These are phyloP conservation scores for Nymphaea colorata DNA, from an alignment of 164 flowering plant species.

Conservation along the genomic window DNA sequence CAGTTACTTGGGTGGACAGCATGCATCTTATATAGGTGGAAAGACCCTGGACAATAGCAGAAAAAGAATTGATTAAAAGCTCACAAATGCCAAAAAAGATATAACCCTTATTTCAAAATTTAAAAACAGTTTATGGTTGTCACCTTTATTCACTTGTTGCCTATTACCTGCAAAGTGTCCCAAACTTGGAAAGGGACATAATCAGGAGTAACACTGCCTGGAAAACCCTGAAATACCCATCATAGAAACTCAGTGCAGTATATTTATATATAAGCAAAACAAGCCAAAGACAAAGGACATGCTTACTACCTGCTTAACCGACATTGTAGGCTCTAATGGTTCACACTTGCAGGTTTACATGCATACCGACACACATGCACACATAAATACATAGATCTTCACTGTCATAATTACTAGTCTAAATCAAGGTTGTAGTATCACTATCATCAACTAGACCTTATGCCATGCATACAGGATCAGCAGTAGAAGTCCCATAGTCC, in stretches of 20 bases:
- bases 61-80: not conserved
- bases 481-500: too few species aligned
- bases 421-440: too few species aligned
- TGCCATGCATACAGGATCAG: too few species aligned
- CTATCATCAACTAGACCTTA: too few species aligned
- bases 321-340: not conserved
- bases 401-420: too few species aligned
- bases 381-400: too few species aligned
- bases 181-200: slow-evolving; percentile 84
- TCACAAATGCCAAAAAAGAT: not conserved
- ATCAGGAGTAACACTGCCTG: slow-evolving; percentile 90
- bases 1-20: slow-evolving; percentile 92
- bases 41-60: slow-evolving; percentile 48
- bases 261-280: not conserved
- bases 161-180: slow-evolving; percentile 83
- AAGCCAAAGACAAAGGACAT: not conserved
- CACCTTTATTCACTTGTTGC: too few species aligned
- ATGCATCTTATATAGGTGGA: slow-evolving; percentile 85
- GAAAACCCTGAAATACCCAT: slow-evolving; percentile 64
- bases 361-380: not conserved
- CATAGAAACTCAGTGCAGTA: not conserved
- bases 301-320: not conserved
- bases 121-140: too few species aligned
- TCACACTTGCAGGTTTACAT: not conserved
- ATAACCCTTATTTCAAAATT: not conserved